These are phyloP conservation scores for Alternaria incomplexa DNA, from an alignment of 2,329 filamentous ascomycete genomes.

Conservation along the genomic window DNA sequence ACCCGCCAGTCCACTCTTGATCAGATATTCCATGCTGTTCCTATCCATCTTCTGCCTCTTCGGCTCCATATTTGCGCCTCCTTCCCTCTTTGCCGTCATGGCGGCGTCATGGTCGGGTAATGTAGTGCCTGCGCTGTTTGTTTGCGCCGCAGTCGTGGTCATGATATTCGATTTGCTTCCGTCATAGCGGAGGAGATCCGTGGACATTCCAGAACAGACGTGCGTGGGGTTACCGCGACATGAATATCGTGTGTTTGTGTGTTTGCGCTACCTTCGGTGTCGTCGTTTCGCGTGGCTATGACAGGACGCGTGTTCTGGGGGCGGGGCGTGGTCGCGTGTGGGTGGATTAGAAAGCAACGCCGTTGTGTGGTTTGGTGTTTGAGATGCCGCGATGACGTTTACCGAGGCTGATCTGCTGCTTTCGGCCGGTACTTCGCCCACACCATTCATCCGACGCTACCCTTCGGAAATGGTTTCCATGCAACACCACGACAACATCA, in stretches of 20 bases:
- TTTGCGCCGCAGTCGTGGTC: slow-evolving; percentile 39
- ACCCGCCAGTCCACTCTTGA: slow-evolving; percentile 83
- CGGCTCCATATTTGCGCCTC: not conserved
- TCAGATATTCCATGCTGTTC: slow-evolving; percentile 81
- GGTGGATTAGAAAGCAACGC: slow-evolving; percentile 13
- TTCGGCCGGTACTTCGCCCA: slow-evolving; percentile 3
- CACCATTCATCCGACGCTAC: slow-evolving; percentile 11
- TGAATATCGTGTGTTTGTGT: slow-evolving; percentile 14
- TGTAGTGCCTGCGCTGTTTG: slow-evolving; percentile 19
- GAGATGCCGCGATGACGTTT: slow-evolving; percentile 10
- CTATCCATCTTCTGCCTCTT: slow-evolving; percentile 61
- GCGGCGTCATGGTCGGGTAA: slow-evolving; percentile 59
- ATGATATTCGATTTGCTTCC: slow-evolving; percentile 40
- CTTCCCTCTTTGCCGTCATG: slow-evolving; percentile 46
- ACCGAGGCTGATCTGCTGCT: slow-evolving; percentile 13
- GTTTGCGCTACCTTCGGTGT: not conserved
- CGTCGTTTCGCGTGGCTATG: not conserved
- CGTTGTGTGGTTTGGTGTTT: slow-evolving; percentile 13
- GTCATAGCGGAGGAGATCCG: slow-evolving; percentile 46
- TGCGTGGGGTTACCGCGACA: slow-evolving; percentile 29
- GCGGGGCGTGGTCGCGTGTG: slow-evolving; percentile 1
- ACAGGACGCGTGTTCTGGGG: not conserved
- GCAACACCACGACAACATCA: not conserved
- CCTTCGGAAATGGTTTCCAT: slow-evolving; percentile 13
- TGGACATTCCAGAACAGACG: slow-evolving; percentile 44